A percentile compares a stretch with the other conserved stretches of the same genome.
These are phyloP conservation scores for Exsudoporus frostii DNA, from an alignment of 768 basidiomycete species.

Conservation along the genomic window DNA sequence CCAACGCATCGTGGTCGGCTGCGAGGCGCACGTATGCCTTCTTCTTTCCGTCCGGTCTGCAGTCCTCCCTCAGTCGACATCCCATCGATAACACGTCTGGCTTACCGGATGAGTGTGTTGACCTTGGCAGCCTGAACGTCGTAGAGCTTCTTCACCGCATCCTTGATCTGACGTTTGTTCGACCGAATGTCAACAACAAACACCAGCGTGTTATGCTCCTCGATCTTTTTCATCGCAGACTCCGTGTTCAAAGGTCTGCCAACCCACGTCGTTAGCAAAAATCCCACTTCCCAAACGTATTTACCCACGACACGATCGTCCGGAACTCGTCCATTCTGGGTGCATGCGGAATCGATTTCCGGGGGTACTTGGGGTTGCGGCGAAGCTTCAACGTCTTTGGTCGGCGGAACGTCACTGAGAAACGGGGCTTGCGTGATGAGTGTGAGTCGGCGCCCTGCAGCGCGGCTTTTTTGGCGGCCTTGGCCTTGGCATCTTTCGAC, in stretches of 20 bases:
- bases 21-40: slow-evolving; percentile 98
- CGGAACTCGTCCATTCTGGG: slow-evolving; percentile 97
- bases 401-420: slow-evolving; percentile 89
- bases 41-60: slow-evolving; percentile 96
- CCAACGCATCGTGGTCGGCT: slow-evolving; percentile 93
- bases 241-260: slow-evolving; percentile 87
- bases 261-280: background rate
- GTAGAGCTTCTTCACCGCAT: slow-evolving; percentile 98
- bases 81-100: background rate
- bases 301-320: slow-evolving; percentile 81
- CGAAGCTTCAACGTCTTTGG: slow-evolving; percentile 88
- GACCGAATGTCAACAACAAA: slow-evolving; percentile 94
- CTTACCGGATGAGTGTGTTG: slow-evolving; percentile 96
- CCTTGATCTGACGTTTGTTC: slow-evolving; percentile 99
- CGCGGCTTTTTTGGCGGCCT: slow-evolving; percentile 94
- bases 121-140: slow-evolving; percentile 95
- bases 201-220: slow-evolving; percentile 99
- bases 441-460: slow-evolving; percentile 82
- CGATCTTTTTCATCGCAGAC: slow-evolving; percentile 99
- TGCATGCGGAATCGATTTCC: slow-evolving; percentile 88
- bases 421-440: slow-evolving; percentile 75
- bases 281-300: background rate
- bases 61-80: background rate
- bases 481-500: slow-evolving; percentile 65
- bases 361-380: slow-evolving; percentile 90